These are phyloP conservation scores for Kluyveromyces nonfermentans DNA, from an alignment of 805 yeast species.

Conservation along the genomic window DNA sequence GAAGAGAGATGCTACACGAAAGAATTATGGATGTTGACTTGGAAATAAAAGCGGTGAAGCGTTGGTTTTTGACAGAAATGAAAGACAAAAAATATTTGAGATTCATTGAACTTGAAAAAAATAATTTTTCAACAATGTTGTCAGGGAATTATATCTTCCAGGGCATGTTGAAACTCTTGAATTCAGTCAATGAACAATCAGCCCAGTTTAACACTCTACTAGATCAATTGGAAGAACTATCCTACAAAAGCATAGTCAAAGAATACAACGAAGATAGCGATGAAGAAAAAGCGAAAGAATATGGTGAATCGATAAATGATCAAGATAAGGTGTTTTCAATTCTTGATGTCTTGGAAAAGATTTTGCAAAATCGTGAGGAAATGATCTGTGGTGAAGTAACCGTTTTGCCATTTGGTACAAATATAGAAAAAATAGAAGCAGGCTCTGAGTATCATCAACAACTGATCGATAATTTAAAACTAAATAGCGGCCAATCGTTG, in stretches of 20 bases:
- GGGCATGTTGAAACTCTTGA: neutral
- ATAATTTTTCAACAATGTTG: neutral
- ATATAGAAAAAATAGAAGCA: conserved; percentile 17
- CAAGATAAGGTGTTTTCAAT: conserved; percentile 63
- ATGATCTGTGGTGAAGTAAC: conserved; percentile 9
- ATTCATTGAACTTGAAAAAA: neutral
- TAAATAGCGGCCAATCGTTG: conserved; percentile 21
- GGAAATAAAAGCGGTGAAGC: conserved; percentile 20
- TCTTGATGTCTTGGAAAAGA: conserved; percentile 43
- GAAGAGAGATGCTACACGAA: conserved; percentile 40
- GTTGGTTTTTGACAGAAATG: conserved; percentile 5
- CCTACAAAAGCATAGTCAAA: conserved; percentile 23
- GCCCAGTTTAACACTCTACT: conserved; percentile 16
- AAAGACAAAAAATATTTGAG: neutral
- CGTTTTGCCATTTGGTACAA: conserved; percentile 3
- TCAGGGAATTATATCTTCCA: neutral
- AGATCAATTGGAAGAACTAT: conserved; percentile 10
- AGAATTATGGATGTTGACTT: conserved; percentile 25
- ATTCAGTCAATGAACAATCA: conserved; percentile 20
- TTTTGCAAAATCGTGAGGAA: conserved; percentile 36
- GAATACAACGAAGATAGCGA: conserved; percentile 17
- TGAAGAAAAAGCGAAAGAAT: conserved; percentile 64
- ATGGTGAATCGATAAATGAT: conserved; percentile 58
- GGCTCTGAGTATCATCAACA: conserved; percentile 26
- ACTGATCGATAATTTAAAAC: conserved; percentile 18